These are phyloP conservation scores for Anthracocystis walkeri DNA, from an alignment of 1,284 basidiomycete species.

Conservation along the genomic window DNA sequence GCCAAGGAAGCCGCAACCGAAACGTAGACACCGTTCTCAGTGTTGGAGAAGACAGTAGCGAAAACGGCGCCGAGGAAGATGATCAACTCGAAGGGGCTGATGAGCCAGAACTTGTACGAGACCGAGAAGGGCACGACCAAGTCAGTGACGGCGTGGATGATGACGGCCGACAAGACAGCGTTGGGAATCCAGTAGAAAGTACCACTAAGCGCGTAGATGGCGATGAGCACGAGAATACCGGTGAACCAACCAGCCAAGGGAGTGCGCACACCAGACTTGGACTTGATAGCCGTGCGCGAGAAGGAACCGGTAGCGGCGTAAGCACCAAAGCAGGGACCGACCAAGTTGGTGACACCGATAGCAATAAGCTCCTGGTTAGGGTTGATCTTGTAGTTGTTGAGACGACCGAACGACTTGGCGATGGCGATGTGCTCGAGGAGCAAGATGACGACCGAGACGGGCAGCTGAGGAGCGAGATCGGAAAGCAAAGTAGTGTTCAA, in stretches of 20 bases:
- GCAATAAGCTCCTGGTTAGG: constrained; percentile 97
- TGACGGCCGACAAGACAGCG: constrained; percentile 84
- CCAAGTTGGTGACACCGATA: constrained; percentile 89
- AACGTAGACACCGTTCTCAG: constrained; percentile 94
- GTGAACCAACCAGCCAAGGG: constrained; percentile 90
- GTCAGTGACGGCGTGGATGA: constrained; percentile 90
- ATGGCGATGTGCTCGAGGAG: constrained; percentile 97
- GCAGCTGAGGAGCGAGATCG: constrained; percentile 82
- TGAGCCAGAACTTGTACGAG: constrained; percentile 92
- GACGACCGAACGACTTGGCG: constrained; percentile 88
- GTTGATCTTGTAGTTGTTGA: constrained; percentile 97
- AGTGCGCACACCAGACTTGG: constrained; percentile 94
- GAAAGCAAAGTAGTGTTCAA: constrained; percentile 77
- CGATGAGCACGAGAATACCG: constrained; percentile 88
- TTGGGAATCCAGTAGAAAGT: constrained; percentile 72
- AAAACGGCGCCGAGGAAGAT: constrained; percentile 91
- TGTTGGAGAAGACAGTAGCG: constrained; percentile 75
- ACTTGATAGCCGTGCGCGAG: constrained; percentile 94
- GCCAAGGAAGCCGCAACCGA: constrained; percentile 84
- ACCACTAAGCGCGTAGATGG: constrained; percentile 83
- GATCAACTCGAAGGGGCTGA: constrained; percentile 90
- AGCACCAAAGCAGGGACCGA: constrained; percentile 78
- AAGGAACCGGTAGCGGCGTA: constrained; percentile 98
- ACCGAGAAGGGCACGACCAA: constrained; percentile 88
- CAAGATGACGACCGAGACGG: constrained; percentile 92